These are phyloP conservation scores for Argentina anserina DNA, from an alignment of 306 rosid genomes.

Conservation along the genomic window DNA sequence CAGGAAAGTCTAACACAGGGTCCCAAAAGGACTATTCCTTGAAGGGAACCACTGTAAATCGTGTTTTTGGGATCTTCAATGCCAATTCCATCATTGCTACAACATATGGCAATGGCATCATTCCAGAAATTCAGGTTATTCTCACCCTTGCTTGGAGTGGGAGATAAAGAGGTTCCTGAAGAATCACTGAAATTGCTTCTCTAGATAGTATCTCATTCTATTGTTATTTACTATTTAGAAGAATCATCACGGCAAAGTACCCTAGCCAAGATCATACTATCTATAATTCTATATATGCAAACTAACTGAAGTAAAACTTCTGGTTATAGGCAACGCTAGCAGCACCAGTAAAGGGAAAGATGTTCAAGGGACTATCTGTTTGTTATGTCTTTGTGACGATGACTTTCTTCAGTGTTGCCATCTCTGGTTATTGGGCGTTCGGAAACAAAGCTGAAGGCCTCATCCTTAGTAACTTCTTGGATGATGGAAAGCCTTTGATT, in stretches of 20 bases:
- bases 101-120: conserved; percentile 72
- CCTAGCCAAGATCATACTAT: too few relatives aligned
- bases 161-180: too few relatives aligned
- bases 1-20: conserved; percentile 61
- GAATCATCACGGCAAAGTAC: neutral
- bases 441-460: conserved; percentile 58
- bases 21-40: conserved; percentile 62
- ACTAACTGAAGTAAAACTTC: neutral
- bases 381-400: conserved; percentile 43
- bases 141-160: neutral
- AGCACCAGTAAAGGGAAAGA: conserved; percentile 76
- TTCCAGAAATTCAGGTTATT: conserved; percentile 82
- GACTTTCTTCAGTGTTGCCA: conserved; percentile 63
- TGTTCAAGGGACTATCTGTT: conserved; percentile 67
- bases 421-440: conserved; percentile 85
- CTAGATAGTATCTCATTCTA: too few relatives aligned
- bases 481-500: conserved; percentile 45
- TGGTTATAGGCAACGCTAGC: conserved; percentile 68
- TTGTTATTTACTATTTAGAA: neutral
- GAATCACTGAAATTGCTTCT: too few relatives aligned
- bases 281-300: too few relatives aligned
- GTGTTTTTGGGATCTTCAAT: conserved; percentile 61
- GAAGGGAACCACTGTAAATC: conserved; percentile 37
- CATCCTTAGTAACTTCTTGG: conserved; percentile 52
- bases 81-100: conserved; percentile 80